Base-by-base conservation (phyloP, 139 green algal species). In the Picochlorum costavermella region DNA sequence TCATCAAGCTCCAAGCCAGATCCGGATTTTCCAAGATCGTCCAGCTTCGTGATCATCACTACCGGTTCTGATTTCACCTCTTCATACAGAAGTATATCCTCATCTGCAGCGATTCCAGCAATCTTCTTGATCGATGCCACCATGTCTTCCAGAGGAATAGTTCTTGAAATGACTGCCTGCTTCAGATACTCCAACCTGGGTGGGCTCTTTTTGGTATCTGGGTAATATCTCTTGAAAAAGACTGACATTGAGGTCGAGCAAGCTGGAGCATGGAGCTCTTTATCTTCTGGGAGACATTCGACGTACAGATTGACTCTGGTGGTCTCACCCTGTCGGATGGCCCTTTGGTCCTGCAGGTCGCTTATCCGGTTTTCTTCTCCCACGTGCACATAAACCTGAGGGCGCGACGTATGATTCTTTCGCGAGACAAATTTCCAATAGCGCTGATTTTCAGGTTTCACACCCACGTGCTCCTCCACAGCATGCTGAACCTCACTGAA, bases 1-100 rank as follows among this genome's bases (percentile, higher is more conserved):
- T 92, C 61, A 73, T 96, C 77, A 25, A 96, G 75, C 10, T 50
- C 43, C 30, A 85, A 73, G 13, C 45, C 67, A 12, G 30, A 26
- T 13, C 12, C 23, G 25, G 56, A 29, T 23, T 25, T 45, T 6
- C n/a, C 30, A 9, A 33, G 44, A 40, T 40, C 33, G 3, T 75
- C 25, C 16, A 90, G 56, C 8, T 26, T 2, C 6, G 90, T 75
- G 25, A 88, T 80, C 80, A 92, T 90, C 26, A 96, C 77, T 8
- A 44, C 69, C 3, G 91, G 91, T 51, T 94, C 82, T 61, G 78
- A 90, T 77, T 96, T 96, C 31, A 98, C 77, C 79, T 98, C 92
- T 83, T 98, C 90, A 45, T 68, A 79, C 20, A 72, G 13, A 11
- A 57, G 31, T 28, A 72, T 56, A 17, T 62, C 23, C 20, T 29